These are phyloP conservation scores for Jacaranda mimosifolia DNA, from an alignment of 257 asterid species.

Conservation along the genomic window DNA sequence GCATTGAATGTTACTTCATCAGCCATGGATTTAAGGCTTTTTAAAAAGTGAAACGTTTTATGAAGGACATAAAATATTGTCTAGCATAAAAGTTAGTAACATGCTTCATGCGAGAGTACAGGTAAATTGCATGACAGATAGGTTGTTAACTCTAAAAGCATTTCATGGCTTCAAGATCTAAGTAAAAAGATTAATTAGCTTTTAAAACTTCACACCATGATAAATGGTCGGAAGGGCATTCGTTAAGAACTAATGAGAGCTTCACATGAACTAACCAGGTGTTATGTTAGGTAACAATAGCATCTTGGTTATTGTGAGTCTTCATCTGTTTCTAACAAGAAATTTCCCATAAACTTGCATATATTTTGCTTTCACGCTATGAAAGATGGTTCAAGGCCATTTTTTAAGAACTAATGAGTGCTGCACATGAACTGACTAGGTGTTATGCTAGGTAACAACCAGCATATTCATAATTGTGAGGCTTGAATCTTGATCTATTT, in stretches of 20 bases:
- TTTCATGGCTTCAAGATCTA: constrained; percentile 2
- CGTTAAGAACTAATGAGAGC: constrained; percentile 11
- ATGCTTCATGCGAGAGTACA: constrained; percentile 12
- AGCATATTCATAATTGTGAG: no score
- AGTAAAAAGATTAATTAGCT: not conserved
- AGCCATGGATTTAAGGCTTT: constrained; percentile 8
- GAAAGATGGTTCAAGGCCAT: no score
- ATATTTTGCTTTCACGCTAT: no score
- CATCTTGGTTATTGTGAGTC: constrained; percentile 16
- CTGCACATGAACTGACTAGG: no score
- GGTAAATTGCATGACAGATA: constrained; percentile 1
- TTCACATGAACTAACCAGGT: constrained; percentile 6
- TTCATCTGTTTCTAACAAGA: not conserved
- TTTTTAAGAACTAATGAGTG: no score
- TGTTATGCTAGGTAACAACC: no score
- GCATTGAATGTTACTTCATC: constrained; percentile 18
- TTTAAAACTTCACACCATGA: not conserved
- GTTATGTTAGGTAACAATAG: not conserved
- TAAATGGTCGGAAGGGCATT: constrained; percentile 1
- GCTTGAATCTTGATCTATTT: no score
- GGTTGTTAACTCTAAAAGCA: constrained; percentile 9
- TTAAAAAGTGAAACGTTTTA: not conserved
- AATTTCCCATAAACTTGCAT: not conserved
- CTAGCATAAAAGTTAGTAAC: constrained; percentile 5
- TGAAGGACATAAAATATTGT: not conserved